A percentile compares a stretch with the other conserved stretches of the same genome.
phyloP scores from a whole-genome alignment of 305 asterid species.

The Fraxinus ornus region DNA sequence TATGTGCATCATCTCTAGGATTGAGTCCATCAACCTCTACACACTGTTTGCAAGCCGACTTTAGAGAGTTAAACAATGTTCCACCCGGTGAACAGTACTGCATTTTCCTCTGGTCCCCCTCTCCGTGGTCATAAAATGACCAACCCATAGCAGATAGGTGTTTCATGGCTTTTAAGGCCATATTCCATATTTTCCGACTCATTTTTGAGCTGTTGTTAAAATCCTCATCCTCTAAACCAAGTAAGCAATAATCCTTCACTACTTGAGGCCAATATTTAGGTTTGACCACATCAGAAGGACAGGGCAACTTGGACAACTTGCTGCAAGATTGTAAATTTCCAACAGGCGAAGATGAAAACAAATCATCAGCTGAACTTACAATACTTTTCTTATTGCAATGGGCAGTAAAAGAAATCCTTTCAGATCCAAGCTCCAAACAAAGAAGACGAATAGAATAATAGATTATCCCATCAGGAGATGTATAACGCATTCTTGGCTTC shows the following conservation, averaged over 20 bases:
- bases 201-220: neutral
- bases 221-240: neutral
- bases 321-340: slow-evolving; percentile 31
- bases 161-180: slow-evolving; percentile 47
- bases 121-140: slow-evolving; percentile 27
- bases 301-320: slow-evolving; percentile 23
- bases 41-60: slow-evolving; percentile 50
- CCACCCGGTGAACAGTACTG: slow-evolving; percentile 57
- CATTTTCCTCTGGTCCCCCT: slow-evolving; percentile 32
- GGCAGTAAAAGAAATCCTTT: slow-evolving; percentile 12
- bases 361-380: slow-evolving; percentile 25
- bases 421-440: slow-evolving; percentile 28
- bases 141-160: slow-evolving; percentile 68
- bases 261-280: slow-evolving; percentile 61
- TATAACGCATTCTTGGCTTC: slow-evolving; percentile 33
- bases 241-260: slow-evolving; percentile 41
- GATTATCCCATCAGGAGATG: slow-evolving; percentile 44
- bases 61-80: slow-evolving; percentile 45
- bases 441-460: slow-evolving; percentile 39
- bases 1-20: slow-evolving; percentile 10
- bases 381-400: slow-evolving; percentile 9
- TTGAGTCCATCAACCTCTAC: slow-evolving; percentile 19
- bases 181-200: neutral
- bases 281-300: slow-evolving; percentile 22
- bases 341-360: slow-evolving; percentile 24